Conservation (phyloP, 169 alveolate genomes). For the Plasmodium cynomolgi region DNA sequence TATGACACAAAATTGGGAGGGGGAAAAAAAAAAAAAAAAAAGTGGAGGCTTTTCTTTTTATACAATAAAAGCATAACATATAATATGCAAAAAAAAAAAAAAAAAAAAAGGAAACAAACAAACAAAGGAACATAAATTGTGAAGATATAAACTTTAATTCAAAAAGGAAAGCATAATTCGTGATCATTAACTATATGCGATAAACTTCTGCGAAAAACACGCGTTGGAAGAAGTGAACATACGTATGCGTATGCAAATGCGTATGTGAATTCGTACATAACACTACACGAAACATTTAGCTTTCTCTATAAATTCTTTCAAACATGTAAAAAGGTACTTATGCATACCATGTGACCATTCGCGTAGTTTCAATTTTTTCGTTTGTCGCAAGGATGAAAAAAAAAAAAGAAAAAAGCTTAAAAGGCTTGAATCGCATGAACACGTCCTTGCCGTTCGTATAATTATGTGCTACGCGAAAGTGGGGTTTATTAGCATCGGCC, state of each 20-base stretch:
- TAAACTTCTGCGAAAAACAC: not conserved
- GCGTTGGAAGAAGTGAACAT: not conserved
- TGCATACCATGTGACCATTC: not conserved
- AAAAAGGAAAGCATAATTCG: not conserved
- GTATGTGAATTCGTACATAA: not conserved
- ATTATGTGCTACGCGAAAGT: not conserved
- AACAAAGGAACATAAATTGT: not conserved
- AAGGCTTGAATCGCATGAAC: not conserved
- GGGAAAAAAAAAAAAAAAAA: slow-evolving; percentile 8
- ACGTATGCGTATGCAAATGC: not conserved
- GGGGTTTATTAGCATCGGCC: not conserved
- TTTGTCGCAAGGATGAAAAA: not conserved
- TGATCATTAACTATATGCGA: not conserved
- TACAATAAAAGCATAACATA: not conserved
- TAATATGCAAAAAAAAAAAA: not conserved
- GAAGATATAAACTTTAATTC: not conserved
- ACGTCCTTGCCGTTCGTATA: not conserved
- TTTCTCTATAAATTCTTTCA: not conserved
- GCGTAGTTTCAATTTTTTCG: not conserved
- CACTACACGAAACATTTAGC: not conserved
- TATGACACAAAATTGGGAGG: not conserved
- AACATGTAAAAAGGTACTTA: not conserved
- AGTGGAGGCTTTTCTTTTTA: not conserved
- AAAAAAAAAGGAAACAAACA: not conserved
- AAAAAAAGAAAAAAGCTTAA: not conserved